A percentile compares a stretch with the other conserved stretches of the same genome.
These are phyloP conservation scores for Triadica sebifera DNA, from an alignment of 345 rosid genomes.

Conservation along the genomic window DNA sequence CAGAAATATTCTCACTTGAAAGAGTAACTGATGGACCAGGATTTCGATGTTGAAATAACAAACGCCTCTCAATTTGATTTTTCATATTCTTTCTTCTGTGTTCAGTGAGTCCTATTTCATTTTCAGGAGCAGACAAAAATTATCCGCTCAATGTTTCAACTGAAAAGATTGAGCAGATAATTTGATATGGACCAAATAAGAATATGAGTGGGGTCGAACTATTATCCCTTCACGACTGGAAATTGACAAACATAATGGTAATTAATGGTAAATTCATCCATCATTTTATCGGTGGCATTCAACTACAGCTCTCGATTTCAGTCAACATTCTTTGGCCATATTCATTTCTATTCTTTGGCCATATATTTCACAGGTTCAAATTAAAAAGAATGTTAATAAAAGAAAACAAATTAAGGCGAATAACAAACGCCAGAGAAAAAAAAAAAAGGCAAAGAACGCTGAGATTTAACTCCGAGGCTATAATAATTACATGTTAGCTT, in stretches of 20 bases:
- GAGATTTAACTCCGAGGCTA: conserved; percentile 10
- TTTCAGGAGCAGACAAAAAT: background rate
- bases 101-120: too few species aligned
- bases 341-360: too few species aligned
- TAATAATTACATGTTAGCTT: conserved; percentile 50
- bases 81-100: background rate
- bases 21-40: background rate
- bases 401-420: too few species aligned
- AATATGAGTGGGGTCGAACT: background rate
- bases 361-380: too few species aligned
- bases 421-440: too few species aligned
- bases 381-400: background rate
- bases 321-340: too few species aligned
- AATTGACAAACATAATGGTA: conserved; percentile 10
- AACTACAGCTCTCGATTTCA: too few species aligned
- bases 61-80: background rate
- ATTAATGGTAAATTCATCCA: too few species aligned
- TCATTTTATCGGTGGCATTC: too few species aligned
- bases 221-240: background rate
- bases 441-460: too few species aligned
- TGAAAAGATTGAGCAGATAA: too few species aligned
- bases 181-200: background rate
- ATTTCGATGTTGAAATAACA: background rate
- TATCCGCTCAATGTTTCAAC: background rate
- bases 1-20: background rate